Base-by-base conservation (phyloP, 768 basidiomycete genomes). In the Lyophyllum semitale region DNA sequence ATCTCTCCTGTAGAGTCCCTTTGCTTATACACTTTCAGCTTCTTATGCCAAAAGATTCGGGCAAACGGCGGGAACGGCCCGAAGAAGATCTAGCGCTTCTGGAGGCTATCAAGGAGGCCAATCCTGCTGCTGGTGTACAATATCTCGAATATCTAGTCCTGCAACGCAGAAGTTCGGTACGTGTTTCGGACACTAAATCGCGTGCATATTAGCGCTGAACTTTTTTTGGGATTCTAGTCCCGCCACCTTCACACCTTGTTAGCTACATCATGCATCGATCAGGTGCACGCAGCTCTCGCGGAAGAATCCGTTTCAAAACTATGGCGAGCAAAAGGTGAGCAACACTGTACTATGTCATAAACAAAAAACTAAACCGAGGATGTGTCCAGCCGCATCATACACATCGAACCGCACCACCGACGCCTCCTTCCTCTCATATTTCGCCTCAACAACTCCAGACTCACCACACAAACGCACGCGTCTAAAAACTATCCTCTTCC, bases 91-190 rank as follows among this genome's bases (percentile, higher is more conserved):
- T 80, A 4, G 65, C 69, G 0, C 67, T 88, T 51, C 68, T 90
- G 32, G 72, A 81, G 40, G 80, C 87, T 55, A 78, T 91, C 17
- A 71, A 78, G 23, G 73, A 77, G 12, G 80, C 84, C 15, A 84
- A 81, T 65, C 67, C 80, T n/a, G 71, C 68, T 7, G 89, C 88
- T 18, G 92, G 84, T 2, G 75, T 79, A 32, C 81, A 83, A 58
- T 95, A 86, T 66, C 74, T 97, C 3, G 94, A 96, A 64, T 84
- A 93, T 68, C 73, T 95, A 1, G 85, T 95, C 2, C 71, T 96
- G 22, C 81, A 83, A 51, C 83, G 84, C 59, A 81, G 84, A 44
- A 86, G 80, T 62, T 73, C 73, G 38, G 89, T 88, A 62, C 12
- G 80, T 64, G 32, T 8, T 27, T 47, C 26, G 32, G 43, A n/a